Evolutionary conservation across 2,329 filamentous ascomycete genomes (phyloP), one percentile per base, ranked within the genome.

Genomic region (Phaeosphaeriaceae sp.): DNA sequence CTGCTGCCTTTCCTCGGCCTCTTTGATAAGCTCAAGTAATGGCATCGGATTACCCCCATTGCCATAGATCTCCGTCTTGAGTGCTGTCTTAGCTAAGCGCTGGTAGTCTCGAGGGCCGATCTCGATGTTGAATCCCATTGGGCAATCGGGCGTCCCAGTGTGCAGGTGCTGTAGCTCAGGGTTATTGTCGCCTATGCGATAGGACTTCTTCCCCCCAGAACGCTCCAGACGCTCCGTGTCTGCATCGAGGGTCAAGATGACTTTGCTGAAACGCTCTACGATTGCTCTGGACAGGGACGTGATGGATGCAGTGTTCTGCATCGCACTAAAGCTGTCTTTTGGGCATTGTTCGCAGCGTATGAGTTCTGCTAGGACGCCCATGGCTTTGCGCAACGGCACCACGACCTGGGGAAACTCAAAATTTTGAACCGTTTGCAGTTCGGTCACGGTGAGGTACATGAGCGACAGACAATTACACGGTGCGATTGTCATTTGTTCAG

Each of bases 301-400:
- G 10, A 83, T 64, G 5, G 80, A 70, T 36, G 80, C 76, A 0
- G 77, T 71, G 61, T 84, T 84, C 55, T 83, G 81, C 4, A 81
- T 74, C 0, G 78, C 79, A 15, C 74, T 76, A 58, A 80, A 78
- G 53, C 72, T 71, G n/a, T 76, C 67, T 9, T 63, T 70, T 1
- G 80, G 81, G 56, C 82, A 84, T 46, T 72, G 62, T 3, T 69
- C 57, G 67, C 82, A 84, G 31, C 68, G 54, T 11, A 83, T 66
- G 4, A 83, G 73, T 13, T 66, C 56, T 5, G 72, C 71, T 11
- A 80, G 73, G 1, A 77, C 76, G n/a, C 57, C 62, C 67, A 81
- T 78, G 22, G 81, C 81, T 55, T 71, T 71, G 22, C 79, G 78
- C 7, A 84, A 70, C 1, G 74, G 72, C 13, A 75, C 66, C 5